Conservation (phyloP, 306 rosid species). For the Ormosia semicastrata region DNA sequence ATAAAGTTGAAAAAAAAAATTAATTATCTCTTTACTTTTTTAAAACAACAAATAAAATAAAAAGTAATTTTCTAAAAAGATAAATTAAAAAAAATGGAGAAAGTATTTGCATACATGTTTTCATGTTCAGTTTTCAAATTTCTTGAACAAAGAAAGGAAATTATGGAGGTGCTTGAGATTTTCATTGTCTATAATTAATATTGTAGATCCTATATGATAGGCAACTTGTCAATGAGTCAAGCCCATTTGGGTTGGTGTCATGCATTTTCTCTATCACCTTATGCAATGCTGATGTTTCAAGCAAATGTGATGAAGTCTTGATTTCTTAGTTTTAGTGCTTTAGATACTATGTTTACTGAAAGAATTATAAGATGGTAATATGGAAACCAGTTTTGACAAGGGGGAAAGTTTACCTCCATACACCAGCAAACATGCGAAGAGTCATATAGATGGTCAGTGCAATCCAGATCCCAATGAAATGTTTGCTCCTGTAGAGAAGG, state of each 20-base stretch:
- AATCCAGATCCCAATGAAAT: constrained; percentile 83
- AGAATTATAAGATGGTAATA: not conserved
- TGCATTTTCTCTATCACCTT: not conserved
- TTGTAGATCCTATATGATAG: not conserved
- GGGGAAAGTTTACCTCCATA: constrained; percentile 66
- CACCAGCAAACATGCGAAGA: constrained; percentile 70
- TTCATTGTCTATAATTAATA: not conserved
- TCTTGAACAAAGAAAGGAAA: not conserved
- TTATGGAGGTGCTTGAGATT: not conserved
- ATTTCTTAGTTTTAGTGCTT: not conserved
- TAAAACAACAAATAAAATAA: no score
- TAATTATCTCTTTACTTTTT: no score
- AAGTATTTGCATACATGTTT: no score
- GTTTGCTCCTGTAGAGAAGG: constrained; percentile 48
- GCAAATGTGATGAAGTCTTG: not conserved
- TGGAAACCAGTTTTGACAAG: not conserved
- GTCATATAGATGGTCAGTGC: constrained; percentile 82
- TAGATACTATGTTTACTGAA: not conserved
- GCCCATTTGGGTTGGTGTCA: not conserved
- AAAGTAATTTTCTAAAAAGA: no score
- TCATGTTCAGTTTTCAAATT: no score
- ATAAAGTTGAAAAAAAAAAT: no score
- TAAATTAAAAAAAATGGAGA: no score
- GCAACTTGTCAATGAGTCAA: not conserved
- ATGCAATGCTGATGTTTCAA: not conserved